Evolutionary conservation across 2,329 filamentous ascomycete genomes (phyloP), one percentile per base, ranked within the genome.

Genomic region (Aspergillus intermedius): DNA sequence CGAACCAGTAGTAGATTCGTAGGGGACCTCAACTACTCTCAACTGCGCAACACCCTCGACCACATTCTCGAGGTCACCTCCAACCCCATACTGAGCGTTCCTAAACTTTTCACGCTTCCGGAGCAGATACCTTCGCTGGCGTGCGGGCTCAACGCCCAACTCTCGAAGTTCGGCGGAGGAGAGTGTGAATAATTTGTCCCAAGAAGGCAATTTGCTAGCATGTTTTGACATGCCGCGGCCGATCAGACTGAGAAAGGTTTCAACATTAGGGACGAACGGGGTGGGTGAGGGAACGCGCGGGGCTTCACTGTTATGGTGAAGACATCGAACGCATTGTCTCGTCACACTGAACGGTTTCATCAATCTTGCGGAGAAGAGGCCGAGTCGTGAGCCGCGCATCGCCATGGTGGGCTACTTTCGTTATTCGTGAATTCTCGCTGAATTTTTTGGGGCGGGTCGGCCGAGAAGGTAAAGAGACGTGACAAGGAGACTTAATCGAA

Each of bases 171-270:
- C 84, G 41, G 77, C 68, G 15, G 88, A 89, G 19, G 82, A 84
- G 55, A 93, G 77, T 42, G 84, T 84, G 78, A 97, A 97, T 42
- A 98, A 82, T 5, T 88, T 81, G 46, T 93, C 86, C 93, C 93
- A 97, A 9, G 86, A 85, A 2, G 87, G 83, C 60, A 98, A 88
- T 70, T 97, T 97, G 70, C 81, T 77, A 44, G 86, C 81, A 74
- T 96, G 88, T 64, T 86, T 82, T 62, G 80, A 83, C 60, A 96
- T 82, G 60, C 84, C 84, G 54, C 93, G 91, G 59, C 93, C 93
- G 70, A 97, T 96, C 51, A 96, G 77, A 32, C 81, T 88, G 54
- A 97, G 84, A 71, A 98, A 95, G 13, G 91, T 93, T 59, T 78
- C 67, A 37, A 89, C 82, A 66, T 96, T 85, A 28, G 91, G 91